Base-by-base conservation (phyloP, 257 asterid genomes). In the Marsdenia floribunda region DNA sequence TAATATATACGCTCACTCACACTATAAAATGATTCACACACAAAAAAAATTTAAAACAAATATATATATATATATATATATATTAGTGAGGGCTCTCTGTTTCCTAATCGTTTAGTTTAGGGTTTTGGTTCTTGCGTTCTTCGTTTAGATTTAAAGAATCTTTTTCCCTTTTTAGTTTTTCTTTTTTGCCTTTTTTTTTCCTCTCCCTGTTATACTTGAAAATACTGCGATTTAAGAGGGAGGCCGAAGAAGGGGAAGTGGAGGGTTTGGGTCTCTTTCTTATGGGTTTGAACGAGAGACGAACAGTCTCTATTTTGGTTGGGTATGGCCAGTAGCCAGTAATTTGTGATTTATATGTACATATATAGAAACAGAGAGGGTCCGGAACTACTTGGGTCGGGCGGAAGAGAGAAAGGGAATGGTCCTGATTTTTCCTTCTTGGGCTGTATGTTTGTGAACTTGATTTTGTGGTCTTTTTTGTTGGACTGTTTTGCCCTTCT, bases 101-200 rank as follows among this genome's bases (percentile, higher is more conserved):
- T 52, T 42, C 10, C 50, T 22, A 44, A 68, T 15, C 49, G 3
- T 26, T 46, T 76, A 70, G 3, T 26, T 46, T 76, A 70, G 80
- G 75, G 72, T 76, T 76, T 57, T 69, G 42, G 55, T 70, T 47
- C 35, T 68, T 22, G 2, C 5, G 46, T 73, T 59, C 44, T 73
- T 61, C 70, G 61, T 57, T 65, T 18, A 11, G 77, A 73, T 74
- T 50, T 33, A 74, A 74, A 50, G 69, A 29, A 74, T 33, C 46
- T 58, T 67, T 68, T 59, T 2, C 15, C 74, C 46, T 67, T 67
- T 53, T 6, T 22, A 26, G 10, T 2, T 35, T 70, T 70, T 6
- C 0, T 18, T 67, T 18, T 3, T 22, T 1, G 14, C 0, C 2
- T 24, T 66, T 16, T 12, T 35, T 37, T 29, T 29, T 29, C 33